Conservation (phyloP, 169 alveolate species). For the Plasmodium malariae region DNA sequence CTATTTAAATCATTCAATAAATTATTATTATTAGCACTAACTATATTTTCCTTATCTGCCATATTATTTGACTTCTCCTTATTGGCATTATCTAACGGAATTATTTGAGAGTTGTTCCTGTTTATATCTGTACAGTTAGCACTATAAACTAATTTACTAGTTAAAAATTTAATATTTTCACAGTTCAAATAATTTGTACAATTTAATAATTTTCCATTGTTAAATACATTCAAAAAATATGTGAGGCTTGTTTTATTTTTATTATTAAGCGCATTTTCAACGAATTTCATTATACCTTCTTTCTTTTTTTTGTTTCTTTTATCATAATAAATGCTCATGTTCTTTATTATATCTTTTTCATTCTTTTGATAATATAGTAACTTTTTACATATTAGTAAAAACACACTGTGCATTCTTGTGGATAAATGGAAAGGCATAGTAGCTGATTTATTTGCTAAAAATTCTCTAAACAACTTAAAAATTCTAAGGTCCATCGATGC, state of each 20-base stretch:
- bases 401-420: slow-evolving; percentile 48
- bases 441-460: slow-evolving; percentile 50
- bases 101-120: neutral
- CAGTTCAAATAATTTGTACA: slow-evolving; percentile 47
- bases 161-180: slow-evolving; percentile 52
- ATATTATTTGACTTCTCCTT: neutral
- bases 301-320: slow-evolving; percentile 25
- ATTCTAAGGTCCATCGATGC: slow-evolving; percentile 54
- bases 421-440: slow-evolving; percentile 24
- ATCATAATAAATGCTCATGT: slow-evolving; percentile 1
- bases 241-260: slow-evolving; percentile 46
- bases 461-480: slow-evolving; percentile 60
- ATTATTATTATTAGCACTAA: neutral
- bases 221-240: slow-evolving; percentile 14
- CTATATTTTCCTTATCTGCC: slow-evolving; percentile 16
- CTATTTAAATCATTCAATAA: neutral
- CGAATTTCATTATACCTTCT: slow-evolving; percentile 41
- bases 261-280: slow-evolving; percentile 30
- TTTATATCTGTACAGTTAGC: slow-evolving; percentile 40
- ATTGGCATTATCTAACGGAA: neutral
- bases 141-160: slow-evolving; percentile 28
- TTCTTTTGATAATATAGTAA: slow-evolving; percentile 57
- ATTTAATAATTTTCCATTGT: slow-evolving; percentile 35
- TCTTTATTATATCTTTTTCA: slow-evolving; percentile 42
- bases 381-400: slow-evolving; percentile 36